Base-by-base conservation (phyloP, 306 rosid genomes). In the Fragaria nilgerrensis region DNA sequence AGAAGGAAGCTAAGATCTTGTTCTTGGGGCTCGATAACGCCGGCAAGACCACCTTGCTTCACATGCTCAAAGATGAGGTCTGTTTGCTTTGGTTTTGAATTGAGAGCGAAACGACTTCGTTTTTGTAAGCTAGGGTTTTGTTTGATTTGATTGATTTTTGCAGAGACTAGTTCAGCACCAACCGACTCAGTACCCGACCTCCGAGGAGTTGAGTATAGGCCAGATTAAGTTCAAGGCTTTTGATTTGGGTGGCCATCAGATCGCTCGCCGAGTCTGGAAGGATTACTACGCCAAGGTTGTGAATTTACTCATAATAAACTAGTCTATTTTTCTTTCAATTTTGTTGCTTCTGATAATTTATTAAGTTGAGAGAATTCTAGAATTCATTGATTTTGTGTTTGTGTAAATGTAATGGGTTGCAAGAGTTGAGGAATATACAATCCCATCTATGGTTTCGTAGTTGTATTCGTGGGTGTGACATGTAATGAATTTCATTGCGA, bases 241-340 rank as follows among this genome's bases (percentile, higher is more conserved):
- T 22, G 97, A 92, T 83, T 87, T 92, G 90, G 97, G 97, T 45
- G 97, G 97, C 5, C 97, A 90, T 79, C 93, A 82, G 75, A 88
- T 92, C 84, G 94, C 97, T 84, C 97, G 97, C 49, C 84, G 97
- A 82, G 97, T 92, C 77, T 92, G 97, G 97, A 88, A 23, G 81
- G 97, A 92, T 77, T 92, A 92, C 73, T 92, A 92, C 20, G 85
- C 97, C 43, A 74, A 90, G 97, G 97, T 92, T 69, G n/a, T 19
- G 64, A 9, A 19, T 16, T 63, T 43, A 4, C 68, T 45, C 20
- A 25, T 44, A 37, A 37, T 9, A 9, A 19, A 19, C 27, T 27
- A 5, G 4, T 48, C 37, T 47, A 15, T 48, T 19, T 56, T 47
- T 78, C 44, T 37, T 47, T 78, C 44, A 2, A 14, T 7, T 34